Evolutionary conservation across 2,329 filamentous ascomycete species (phyloP), one percentile per base, ranked within the genome.

Genomic region (Alternaria sp.): DNA sequence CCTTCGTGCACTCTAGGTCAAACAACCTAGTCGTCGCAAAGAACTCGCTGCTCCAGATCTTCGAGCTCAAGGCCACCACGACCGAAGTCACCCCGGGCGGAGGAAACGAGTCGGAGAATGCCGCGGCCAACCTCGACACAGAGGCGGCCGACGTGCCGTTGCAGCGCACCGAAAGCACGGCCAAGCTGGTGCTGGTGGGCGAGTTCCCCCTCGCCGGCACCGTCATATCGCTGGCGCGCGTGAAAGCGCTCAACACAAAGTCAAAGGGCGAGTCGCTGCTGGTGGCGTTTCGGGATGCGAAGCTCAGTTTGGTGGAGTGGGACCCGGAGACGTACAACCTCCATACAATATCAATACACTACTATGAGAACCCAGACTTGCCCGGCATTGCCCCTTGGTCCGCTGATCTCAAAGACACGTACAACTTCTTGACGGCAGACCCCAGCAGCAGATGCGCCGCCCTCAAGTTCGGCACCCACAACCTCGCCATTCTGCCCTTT

Each of bases 331-430:
- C 88, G 69, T 86, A 92, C 80, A 88, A 88, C 55, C 89, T 98
- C 72, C 90, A 91, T 72, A 98, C 95, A 57, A 88, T 96, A 67
- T 98, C 95, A 55, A 95, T 99, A 73, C 96, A 99, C 83, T 98
- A 94, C 85, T 99, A 98, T 82, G 96, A 99, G 80, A 92, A 96
- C 78, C 94, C 97, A 76, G 94, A 97, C 77, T 84, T 95, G 65
- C 89, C 91, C 69, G 89, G 91, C 57, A 73, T 74, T 71, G 91
- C 89, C 66, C 94, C 95, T 0, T 97, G 93, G 91, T 89, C 91
- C 54, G 87, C 91, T 56, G 87, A 91, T 59, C 83, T 96, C 73
- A 89, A 88, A 77, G 88, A 91, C 66, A 93, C 91, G 77, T 87
- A 89, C 79, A 97, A 91, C 79, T 91, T 92, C 73, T 84, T 99